Evolutionary conservation across 1,139 yeast genomes (phyloP), one percentile per base, ranked within the genome.

Genomic region (Petasospora rhodanensis): DNA sequence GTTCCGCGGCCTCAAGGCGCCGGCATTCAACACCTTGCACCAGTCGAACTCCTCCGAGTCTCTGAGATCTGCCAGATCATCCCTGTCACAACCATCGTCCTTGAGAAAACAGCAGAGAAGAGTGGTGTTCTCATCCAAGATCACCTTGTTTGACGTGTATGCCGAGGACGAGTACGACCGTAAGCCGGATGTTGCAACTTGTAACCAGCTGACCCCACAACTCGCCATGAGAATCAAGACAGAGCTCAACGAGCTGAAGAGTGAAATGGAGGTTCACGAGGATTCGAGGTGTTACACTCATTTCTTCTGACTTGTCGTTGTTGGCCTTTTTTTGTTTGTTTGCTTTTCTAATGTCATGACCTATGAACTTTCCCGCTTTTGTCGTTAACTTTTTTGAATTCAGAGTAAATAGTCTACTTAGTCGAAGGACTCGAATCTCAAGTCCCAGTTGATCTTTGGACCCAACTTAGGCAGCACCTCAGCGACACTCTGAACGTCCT

Each of bases 401-500:
- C n/a, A n/a, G n/a, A n/a, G n/a, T n/a, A n/a, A n/a, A n/a, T n/a
- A n/a, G n/a, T n/a, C n/a, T n/a, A n/a, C n/a, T 26, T 25, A 46
- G 31, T 46, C 30, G 29, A 46, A 49, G 14, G 54, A 41, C 53
- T 83, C 91, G 51, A 91, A 91, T 61, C 98, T 76, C 56, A 91
- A 71, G 59, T 91, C 97, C 98, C 98, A 91, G 50, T 82, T 91
- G 56, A 91, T 89, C 59, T 79, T 59, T 32, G 91, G 93, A 28
- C 99, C 99, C 40, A 87, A 69, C 42, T 62, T 74, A 29, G 98
- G 98, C 55, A 91, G 71, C 32, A 81, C 76, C 60, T 91, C 96
- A 26, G 98, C 98, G 38, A 91, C 96, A 57, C 91, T 84, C 65
- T 89, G 96, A 22, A 91, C 98, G 58, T 91, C 99, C 68, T 91